Evolutionary conservation across 2,329 filamentous ascomycete species (phyloP).

Genomic region (Pyricularia grisea): DNA sequence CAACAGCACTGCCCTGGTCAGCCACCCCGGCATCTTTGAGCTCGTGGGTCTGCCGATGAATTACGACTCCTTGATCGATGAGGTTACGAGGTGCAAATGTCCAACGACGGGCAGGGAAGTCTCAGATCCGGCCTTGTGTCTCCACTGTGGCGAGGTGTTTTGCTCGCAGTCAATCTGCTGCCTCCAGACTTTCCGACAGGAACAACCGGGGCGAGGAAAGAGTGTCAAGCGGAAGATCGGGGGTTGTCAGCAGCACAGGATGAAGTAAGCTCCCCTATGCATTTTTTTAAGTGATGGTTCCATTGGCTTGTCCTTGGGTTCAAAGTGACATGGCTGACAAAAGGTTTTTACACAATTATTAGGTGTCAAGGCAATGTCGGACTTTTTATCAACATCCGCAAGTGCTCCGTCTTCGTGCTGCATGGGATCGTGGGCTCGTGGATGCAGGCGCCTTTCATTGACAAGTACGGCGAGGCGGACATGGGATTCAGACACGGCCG

Average conservation of each 20-base stretch:
- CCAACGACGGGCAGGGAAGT: conserved; percentile 87
- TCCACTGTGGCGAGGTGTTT: conserved; percentile 95
- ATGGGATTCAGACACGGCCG: conserved; percentile 80
- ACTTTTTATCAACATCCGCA: conserved; percentile 94
- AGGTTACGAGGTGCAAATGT: conserved; percentile 74
- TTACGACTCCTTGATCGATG: conserved; percentile 87
- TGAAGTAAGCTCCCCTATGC: conserved; percentile 51
- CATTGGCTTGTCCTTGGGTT: not conserved
- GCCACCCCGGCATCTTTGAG: conserved; percentile 89
- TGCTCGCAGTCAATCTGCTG: conserved; percentile 94
- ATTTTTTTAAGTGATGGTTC: not conserved
- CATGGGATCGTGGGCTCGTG: conserved; percentile 77
- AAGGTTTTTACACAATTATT: not conserved
- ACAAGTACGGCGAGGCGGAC: conserved; percentile 92
- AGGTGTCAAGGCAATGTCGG: conserved; percentile 86
- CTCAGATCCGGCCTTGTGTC: conserved; percentile 80
- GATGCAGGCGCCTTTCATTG: conserved; percentile 83
- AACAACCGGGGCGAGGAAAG: conserved; percentile 26
- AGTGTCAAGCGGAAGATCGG: conserved; percentile 45
- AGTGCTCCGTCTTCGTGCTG: conserved; percentile 84
- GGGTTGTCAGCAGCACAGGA: conserved; percentile 84
- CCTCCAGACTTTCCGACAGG: conserved; percentile 47
- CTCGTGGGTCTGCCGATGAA: conserved; percentile 85
- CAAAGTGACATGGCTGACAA: not conserved
- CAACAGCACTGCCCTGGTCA: conserved; percentile 34